A percentile compares a stretch with the other conserved stretches of the same genome.
These are phyloP conservation scores for Leishmania martiniquensis DNA, from an alignment of 208 protist species.

Conservation along the genomic window DNA sequence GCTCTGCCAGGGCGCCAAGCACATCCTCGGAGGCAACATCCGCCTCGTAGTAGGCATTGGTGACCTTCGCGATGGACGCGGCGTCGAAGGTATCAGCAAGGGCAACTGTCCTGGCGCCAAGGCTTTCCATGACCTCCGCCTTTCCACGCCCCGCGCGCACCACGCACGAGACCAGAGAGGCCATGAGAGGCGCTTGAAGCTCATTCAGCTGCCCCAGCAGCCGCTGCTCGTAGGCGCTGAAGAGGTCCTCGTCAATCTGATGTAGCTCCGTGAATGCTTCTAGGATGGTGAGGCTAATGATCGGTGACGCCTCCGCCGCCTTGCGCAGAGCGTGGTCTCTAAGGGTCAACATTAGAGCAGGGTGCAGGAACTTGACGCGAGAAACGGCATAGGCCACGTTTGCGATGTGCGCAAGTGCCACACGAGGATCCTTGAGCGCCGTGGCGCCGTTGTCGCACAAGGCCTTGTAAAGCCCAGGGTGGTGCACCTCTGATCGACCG, in stretches of 20 bases:
- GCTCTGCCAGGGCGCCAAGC: conserved; percentile 86
- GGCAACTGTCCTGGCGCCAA: conserved; percentile 61
- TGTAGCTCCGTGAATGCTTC: conserved; percentile 82
- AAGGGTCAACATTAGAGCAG: conserved; percentile 70
- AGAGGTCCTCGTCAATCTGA: conserved; percentile 78
- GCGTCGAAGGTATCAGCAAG: conserved; percentile 73
- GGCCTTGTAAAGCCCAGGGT: conserved; percentile 70
- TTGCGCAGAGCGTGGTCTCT: conserved; percentile 74
- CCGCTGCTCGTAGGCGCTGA: conserved; percentile 68
- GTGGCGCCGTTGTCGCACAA: conserved; percentile 65
- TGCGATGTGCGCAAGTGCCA: conserved; percentile 80
- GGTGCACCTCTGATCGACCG: conserved; percentile 81
- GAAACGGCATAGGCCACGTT: conserved; percentile 88
- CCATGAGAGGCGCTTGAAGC: conserved; percentile 68
- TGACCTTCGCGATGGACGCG: conserved; percentile 75
- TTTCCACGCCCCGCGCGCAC: conserved; percentile 55
- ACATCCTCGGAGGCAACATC: conserved; percentile 78
- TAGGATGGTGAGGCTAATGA: conserved; percentile 82
- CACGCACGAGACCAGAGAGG: conserved; percentile 66
- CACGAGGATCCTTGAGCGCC: conserved; percentile 63
- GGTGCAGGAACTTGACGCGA: conserved; percentile 71
- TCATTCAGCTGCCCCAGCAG: conserved; percentile 59
- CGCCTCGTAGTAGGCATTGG: conserved; percentile 74
- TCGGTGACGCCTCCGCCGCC: conserved; percentile 39
- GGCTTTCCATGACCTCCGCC: conserved; percentile 49